Conservation (phyloP, 2,329 filamentous ascomycete genomes). For the Zymoseptoria brevis region DNA sequence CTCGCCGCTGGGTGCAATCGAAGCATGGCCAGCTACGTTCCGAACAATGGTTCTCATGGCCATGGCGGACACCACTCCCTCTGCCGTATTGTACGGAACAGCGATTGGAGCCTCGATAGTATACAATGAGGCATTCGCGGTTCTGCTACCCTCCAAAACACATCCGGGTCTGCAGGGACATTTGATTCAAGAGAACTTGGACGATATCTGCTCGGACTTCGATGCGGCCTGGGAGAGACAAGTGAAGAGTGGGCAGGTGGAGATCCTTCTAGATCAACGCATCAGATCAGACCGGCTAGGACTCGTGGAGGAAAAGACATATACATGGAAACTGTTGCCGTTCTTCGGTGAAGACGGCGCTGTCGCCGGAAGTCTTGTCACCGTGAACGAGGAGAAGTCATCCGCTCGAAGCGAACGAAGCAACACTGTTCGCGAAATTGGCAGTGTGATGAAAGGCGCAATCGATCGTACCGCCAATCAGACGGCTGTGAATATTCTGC, state of each 20-base stretch:
- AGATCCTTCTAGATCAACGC: constrained; percentile 9
- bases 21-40: constrained; percentile 10
- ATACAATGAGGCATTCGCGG: constrained; percentile 19
- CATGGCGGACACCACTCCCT: constrained; percentile 11
- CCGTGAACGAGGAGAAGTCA: constrained; percentile 12
- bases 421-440: constrained; percentile 12
- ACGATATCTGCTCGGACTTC: constrained; percentile 10
- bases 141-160: constrained; percentile 9
- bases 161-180: constrained; percentile 14
- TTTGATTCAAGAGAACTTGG: constrained; percentile 1
- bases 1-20: constrained; percentile 12
- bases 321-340: constrained; percentile 15
- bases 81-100: constrained; percentile 10
- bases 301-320: constrained; percentile 15
- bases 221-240: constrained; percentile 9
- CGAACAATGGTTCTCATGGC: constrained; percentile 11
- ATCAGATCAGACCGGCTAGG: constrained; percentile 14
- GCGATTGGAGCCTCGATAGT: constrained; percentile 8
- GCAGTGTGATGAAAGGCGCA: constrained; percentile 8
- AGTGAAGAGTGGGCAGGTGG: constrained; percentile 3
- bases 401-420: constrained; percentile 11
- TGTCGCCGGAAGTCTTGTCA: constrained; percentile 10
- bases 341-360: constrained; percentile 11
- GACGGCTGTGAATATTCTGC: constrained; percentile 9
- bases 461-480: constrained; percentile 10